Base-by-base conservation (phyloP, 805 yeast genomes). In the Cyberlindnera japonica region DNA sequence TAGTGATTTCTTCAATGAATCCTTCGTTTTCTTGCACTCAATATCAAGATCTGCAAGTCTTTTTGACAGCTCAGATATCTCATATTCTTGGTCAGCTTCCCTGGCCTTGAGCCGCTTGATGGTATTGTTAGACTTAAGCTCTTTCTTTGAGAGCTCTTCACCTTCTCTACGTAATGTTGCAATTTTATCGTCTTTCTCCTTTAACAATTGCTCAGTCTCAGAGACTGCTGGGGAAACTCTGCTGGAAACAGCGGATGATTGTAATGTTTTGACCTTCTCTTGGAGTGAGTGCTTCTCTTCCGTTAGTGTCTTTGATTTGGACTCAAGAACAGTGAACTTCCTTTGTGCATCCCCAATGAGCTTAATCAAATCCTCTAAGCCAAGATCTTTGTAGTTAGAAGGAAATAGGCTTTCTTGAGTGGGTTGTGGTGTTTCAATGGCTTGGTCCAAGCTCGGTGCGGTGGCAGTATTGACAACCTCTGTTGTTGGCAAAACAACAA, bases 161-260 rank as follows among this genome's bases (percentile, higher is more conserved):
- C 95, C 95, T 60, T 89, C 96, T 40, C 74, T 77, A 55, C 84
- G 56, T 21, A 90, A 63, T 41, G 81, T 79, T 14, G 75, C 72
- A 19, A 90, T 78, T 22, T 78, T 74, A 11, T 67, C 72, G 37
- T 89, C 65, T 67, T 81, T 51, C 61, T 75, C 56, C 31, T 50
- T 53, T 16, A 54, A 9, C 4, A 59, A 40, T 61, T 71, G 47
- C 50, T 66, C 47, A 41, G 57, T 44, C 2, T 38, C 38, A 12
- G 23, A 2, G 4, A 10, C 12, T 31, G 30, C 34, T 29, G 27
- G n/a, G 12, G 37, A 14, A 18, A 21, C n/a, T n/a, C 31, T 6
- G 13, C 13, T 27, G 13, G 18, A 24, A 8, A 33, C 5, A 9
- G 25, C 14, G 19, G 39, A 14, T 14, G 49, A 35, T 2, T 38